A percentile compares a stretch with the other conserved stretches of the same genome.
phyloP scores from a whole-genome alignment of 306 rosid genomes.

The Prunus persica region DNA sequence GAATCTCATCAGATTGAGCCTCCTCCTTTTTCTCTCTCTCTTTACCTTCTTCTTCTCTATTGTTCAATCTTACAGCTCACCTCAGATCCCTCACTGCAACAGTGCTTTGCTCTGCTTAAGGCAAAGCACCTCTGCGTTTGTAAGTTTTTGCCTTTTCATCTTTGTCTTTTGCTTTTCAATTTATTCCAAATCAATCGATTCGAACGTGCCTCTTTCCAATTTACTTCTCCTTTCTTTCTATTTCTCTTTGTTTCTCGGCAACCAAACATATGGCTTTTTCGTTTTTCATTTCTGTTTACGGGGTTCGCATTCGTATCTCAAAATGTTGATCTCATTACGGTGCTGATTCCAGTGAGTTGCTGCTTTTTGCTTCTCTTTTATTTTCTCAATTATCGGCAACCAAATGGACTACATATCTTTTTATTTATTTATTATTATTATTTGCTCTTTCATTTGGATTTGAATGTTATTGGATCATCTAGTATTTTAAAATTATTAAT shows the following conservation, averaged over 20 bases:
- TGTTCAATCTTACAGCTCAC: background rate
- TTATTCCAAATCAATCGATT: background rate
- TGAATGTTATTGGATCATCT: background rate
- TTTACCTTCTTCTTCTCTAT: background rate
- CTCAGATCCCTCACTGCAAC: constrained; percentile 11
- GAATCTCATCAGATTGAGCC: background rate
- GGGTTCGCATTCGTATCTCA: background rate
- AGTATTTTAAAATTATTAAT: background rate
- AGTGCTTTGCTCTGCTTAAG: background rate
- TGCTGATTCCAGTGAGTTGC: constrained; percentile 3
- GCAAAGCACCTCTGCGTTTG: background rate
- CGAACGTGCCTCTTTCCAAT: background rate
- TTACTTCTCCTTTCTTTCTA: background rate
- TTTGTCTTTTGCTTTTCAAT: background rate
- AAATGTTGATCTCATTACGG: constrained; percentile 2
- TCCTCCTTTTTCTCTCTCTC: background rate
- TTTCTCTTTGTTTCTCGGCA: background rate
- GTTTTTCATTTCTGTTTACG: too few relatives aligned
- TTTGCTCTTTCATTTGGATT: background rate
- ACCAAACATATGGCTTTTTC: background rate
- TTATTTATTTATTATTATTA: background rate
- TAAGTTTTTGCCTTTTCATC: background rate
- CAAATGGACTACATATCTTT: background rate
- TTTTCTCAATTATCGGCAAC: background rate
- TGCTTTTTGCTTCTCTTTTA: background rate